These are phyloP conservation scores for Ceratocystis lukuohia DNA, from an alignment of 2,329 filamentous ascomycete species.

Conservation along the genomic window DNA sequence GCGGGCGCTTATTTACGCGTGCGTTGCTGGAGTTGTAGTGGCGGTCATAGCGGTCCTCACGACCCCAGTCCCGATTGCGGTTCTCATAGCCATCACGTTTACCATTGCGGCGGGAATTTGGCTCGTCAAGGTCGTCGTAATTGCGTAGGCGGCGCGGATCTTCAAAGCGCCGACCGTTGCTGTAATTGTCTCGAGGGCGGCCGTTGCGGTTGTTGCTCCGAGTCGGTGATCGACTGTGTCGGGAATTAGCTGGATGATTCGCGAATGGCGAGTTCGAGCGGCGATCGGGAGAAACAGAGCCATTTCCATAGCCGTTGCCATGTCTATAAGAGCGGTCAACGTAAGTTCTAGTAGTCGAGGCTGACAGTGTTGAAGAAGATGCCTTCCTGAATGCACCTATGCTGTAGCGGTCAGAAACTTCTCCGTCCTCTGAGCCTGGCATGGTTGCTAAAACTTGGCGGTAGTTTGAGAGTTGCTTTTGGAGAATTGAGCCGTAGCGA, in stretches of 20 bases:
- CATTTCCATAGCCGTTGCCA: not conserved
- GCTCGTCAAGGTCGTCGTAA: slow-evolving; percentile 45
- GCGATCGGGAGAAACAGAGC: slow-evolving; percentile 36
- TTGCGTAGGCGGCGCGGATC: slow-evolving; percentile 49
- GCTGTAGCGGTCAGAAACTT: not conserved
- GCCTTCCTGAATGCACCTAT: slow-evolving; percentile 47
- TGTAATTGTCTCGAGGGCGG: slow-evolving; percentile 36
- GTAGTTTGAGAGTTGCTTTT: not conserved
- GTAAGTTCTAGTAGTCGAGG: slow-evolving; percentile 63
- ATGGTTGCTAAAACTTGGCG: not conserved
- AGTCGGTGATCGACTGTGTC: not conserved
- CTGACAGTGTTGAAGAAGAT: slow-evolving; percentile 47
- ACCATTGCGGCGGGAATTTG: slow-evolving; percentile 26
- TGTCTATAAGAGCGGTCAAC: slow-evolving; percentile 86
- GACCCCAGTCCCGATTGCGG: slow-evolving; percentile 34
- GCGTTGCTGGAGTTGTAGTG: slow-evolving; percentile 31
- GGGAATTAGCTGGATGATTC: slow-evolving; percentile 21
- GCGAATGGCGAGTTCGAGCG: not conserved
- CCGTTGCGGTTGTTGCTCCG: slow-evolving; percentile 45
- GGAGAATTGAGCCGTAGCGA: not conserved
- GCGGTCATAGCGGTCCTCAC: slow-evolving; percentile 32
- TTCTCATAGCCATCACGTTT: slow-evolving; percentile 42
- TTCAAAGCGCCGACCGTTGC: slow-evolving; percentile 19
- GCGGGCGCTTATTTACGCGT: slow-evolving; percentile 39
- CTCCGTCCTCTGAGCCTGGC: slow-evolving; percentile 2